phyloP scores from a whole-genome alignment of 192 early-diverging fungal species.

The Pilobolus umbonatus region DNA sequence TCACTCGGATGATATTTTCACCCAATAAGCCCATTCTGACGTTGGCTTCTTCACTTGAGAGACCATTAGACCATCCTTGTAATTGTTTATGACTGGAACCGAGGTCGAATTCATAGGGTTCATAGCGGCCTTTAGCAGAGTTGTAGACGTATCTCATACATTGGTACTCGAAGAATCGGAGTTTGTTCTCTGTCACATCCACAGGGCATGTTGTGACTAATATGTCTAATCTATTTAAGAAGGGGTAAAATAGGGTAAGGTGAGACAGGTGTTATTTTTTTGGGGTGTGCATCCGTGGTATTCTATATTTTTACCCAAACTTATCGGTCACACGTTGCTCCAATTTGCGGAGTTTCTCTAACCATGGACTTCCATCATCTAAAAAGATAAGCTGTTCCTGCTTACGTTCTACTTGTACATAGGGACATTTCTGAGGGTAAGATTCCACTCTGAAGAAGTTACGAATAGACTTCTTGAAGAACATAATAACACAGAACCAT shows the following conservation, averaged over 20 bases:
- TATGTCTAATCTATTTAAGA: slow-evolving; percentile 36
- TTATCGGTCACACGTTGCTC: slow-evolving; percentile 28
- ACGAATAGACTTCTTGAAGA: slow-evolving; percentile 40
- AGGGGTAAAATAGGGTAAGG: neutral
- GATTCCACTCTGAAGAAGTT: slow-evolving; percentile 71
- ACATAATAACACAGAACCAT: slow-evolving; percentile 61
- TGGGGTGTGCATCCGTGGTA: neutral
- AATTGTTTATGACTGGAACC: slow-evolving; percentile 54
- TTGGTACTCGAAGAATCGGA: slow-evolving; percentile 68
- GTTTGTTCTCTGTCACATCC: slow-evolving; percentile 31
- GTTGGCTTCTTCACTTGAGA: slow-evolving; percentile 46
- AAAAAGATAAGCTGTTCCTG: slow-evolving; percentile 46
- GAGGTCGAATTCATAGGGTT: slow-evolving; percentile 51
- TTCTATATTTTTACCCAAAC: slow-evolving; percentile 26
- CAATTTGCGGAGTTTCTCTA: slow-evolving; percentile 30
- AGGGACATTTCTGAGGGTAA: slow-evolving; percentile 36
- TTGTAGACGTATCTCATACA: slow-evolving; percentile 75
- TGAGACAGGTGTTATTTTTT: neutral
- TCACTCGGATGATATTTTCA: slow-evolving; percentile 57
- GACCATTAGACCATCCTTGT: slow-evolving; percentile 41
- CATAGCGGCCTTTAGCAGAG: slow-evolving; percentile 40
- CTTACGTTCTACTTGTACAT: slow-evolving; percentile 53
- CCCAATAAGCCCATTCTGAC: slow-evolving; percentile 54
- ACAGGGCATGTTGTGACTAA: slow-evolving; percentile 40
- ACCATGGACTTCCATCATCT: slow-evolving; percentile 42